Evolutionary conservation across 2,329 filamentous ascomycete species (phyloP).

Genomic region (Arachnopeziza araneosa): DNA sequence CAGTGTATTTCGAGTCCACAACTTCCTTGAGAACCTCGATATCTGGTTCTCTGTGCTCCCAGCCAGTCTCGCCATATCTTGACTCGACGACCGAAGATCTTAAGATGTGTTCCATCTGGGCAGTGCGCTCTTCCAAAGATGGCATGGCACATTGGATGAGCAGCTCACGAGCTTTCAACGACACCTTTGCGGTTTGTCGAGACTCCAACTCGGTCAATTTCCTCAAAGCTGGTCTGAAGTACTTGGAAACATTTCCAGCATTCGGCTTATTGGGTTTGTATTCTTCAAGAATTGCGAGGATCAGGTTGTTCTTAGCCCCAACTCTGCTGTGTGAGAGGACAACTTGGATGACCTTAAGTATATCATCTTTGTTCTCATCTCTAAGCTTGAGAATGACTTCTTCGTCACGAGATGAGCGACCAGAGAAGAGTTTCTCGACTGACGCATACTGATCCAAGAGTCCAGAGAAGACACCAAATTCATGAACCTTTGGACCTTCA

Average conservation of each 20-base stretch:
- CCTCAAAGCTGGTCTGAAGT: slow-evolving; percentile 76
- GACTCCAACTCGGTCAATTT: slow-evolving; percentile 88
- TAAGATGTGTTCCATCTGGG: slow-evolving; percentile 98
- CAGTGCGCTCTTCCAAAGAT: slow-evolving; percentile 87
- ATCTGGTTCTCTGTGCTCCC: slow-evolving; percentile 91
- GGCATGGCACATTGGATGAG: slow-evolving; percentile 96
- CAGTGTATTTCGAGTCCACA: slow-evolving; percentile 96
- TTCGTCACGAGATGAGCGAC: slow-evolving; percentile 79
- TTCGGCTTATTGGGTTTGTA: slow-evolving; percentile 94
- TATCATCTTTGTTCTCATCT: slow-evolving; percentile 94
- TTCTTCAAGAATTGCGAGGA: slow-evolving; percentile 86
- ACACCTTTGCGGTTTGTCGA: slow-evolving; percentile 81
- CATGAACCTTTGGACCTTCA: slow-evolving; percentile 86
- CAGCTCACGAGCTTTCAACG: slow-evolving; percentile 92
- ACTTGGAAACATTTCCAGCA: slow-evolving; percentile 80
- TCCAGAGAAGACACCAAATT: slow-evolving; percentile 73
- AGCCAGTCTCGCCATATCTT: slow-evolving; percentile 94
- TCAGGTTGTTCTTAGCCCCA: slow-evolving; percentile 86
- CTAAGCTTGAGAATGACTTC: slow-evolving; percentile 89
- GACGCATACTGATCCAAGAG: slow-evolving; percentile 78
- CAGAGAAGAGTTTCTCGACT: slow-evolving; percentile 83
- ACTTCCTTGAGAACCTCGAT: slow-evolving; percentile 93
- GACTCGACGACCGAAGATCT: slow-evolving; percentile 93
- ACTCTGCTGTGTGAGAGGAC: slow-evolving; percentile 93
- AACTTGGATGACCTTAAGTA: slow-evolving; percentile 75